phyloP scores from a whole-genome alignment of 495 filamentous ascomycete genomes.

The Penicillium malachiteum region DNA sequence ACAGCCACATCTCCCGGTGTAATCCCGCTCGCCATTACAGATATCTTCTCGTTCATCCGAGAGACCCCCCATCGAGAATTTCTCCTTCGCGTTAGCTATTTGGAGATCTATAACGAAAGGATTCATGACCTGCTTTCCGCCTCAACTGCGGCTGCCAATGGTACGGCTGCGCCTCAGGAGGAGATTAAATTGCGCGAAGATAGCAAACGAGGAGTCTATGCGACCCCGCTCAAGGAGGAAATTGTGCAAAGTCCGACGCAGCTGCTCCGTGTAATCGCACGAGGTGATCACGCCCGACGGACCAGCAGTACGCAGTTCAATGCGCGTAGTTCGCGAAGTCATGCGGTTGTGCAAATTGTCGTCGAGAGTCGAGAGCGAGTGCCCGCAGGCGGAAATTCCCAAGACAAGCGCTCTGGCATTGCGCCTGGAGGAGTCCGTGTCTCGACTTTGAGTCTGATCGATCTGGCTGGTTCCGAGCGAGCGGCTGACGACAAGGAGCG shows the following conservation, averaged over 20 bases:
- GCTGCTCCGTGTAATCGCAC: conserved; percentile 88
- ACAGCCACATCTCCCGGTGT: conserved; percentile 96
- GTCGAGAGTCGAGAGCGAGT: conserved; percentile 92
- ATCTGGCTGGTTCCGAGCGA: conserved; percentile 93
- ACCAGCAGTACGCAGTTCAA: conserved; percentile 97
- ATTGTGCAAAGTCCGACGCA: conserved; percentile 98
- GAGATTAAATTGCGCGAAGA: conserved; percentile 98
- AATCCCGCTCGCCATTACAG: conserved; percentile 94
- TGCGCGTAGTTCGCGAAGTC: conserved; percentile 90
- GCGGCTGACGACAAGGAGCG: conserved; percentile 95
- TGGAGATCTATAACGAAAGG: conserved; percentile 98
- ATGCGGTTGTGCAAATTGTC: conserved; percentile 97
- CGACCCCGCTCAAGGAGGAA: conserved; percentile 93
- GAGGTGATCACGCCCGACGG: conserved; percentile 85
- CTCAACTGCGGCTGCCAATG: conserved; percentile 53
- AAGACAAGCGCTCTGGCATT: conserved; percentile 74
- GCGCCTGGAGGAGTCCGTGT: conserved; percentile 90
- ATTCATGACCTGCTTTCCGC: conserved; percentile 91
- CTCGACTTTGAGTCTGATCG: conserved; percentile 91
- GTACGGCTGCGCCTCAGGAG: conserved; percentile 57
- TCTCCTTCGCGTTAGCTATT: conserved; percentile 91
- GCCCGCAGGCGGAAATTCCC: conserved; percentile 46
- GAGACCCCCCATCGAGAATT: conserved; percentile 96
- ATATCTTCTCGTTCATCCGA: conserved; percentile 98
- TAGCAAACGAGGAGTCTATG: conserved; percentile 93